Conservation (phyloP, 345 rosid genomes). For the Pistacia integerrima region DNA sequence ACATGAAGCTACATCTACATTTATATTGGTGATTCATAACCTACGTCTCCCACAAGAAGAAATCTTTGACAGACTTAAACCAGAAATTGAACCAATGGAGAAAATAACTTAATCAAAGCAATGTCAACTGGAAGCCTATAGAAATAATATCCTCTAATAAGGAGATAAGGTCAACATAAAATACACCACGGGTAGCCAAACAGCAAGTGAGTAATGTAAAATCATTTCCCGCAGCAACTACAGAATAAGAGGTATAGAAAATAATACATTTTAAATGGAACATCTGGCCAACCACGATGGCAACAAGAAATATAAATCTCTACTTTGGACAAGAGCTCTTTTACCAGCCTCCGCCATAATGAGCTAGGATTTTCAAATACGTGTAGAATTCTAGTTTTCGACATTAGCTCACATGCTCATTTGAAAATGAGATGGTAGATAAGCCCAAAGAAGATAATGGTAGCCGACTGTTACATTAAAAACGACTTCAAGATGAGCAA, state of each 20-base stretch:
- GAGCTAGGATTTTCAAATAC: neutral
- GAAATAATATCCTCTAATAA: neutral
- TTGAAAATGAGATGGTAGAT: neutral
- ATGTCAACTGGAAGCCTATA: neutral
- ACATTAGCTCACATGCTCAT: neutral
- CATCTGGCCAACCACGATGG: neutral
- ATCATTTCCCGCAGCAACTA: too few species aligned
- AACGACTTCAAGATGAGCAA: neutral
- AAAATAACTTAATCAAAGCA: neutral
- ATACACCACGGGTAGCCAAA: neutral
- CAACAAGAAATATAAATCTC: neutral
- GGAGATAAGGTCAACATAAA: neutral
- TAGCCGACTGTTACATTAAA: neutral
- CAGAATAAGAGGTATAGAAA: too few species aligned
- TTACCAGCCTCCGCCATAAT: neutral
- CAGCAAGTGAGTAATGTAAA: neutral
- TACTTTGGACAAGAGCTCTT: neutral
- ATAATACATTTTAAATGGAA: neutral
- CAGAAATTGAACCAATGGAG: neutral
- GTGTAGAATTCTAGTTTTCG: neutral
- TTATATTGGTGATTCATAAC: too few species aligned
- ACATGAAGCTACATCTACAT: too few species aligned
- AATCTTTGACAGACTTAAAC: neutral
- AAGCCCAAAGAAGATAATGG: neutral
- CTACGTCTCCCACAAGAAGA: too few species aligned